Evolutionary conservation across 768 basidiomycete genomes (phyloP).

Genomic region (Psilocybe tampanensis): DNA sequence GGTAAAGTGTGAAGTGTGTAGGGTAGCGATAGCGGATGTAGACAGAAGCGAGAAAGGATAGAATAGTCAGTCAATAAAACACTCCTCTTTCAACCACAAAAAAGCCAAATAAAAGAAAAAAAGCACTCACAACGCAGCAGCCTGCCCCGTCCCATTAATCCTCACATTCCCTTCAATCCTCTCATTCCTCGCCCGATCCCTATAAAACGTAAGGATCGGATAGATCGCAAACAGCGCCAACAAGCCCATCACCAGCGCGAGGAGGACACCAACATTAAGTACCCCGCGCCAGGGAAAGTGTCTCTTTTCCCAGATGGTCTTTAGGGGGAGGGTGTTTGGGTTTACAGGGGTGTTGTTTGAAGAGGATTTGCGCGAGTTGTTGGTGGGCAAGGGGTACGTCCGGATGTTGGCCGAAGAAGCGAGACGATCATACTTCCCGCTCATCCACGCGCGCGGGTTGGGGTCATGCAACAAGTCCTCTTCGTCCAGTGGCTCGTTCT

Average conservation of each 20-base stretch:
- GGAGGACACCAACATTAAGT: constrained; percentile 69
- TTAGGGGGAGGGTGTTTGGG: constrained; percentile 16
- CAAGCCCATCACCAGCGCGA: constrained; percentile 61
- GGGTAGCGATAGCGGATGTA: no score
- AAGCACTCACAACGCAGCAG: constrained; percentile 11
- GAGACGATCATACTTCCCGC: not conserved
- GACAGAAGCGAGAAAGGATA: not conserved
- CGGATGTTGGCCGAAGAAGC: not conserved
- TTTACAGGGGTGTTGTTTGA: not conserved
- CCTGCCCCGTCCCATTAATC: constrained; percentile 55
- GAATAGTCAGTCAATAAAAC: not conserved
- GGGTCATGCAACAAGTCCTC: constrained; percentile 81
- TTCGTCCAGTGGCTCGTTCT: constrained; percentile 59
- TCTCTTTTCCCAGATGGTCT: constrained; percentile 20
- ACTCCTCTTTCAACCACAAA: not conserved
- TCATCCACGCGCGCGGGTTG: constrained; percentile 26
- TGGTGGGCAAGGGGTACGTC: not conserved
- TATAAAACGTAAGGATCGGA: constrained; percentile 63
- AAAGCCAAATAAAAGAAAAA: not conserved
- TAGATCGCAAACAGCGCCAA: constrained; percentile 81
- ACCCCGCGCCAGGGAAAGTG: constrained; percentile 50
- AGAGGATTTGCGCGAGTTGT: not conserved
- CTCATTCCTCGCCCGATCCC: constrained; percentile 34
- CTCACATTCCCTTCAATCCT: constrained; percentile 64
- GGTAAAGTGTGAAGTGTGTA: no score